Percentiles rank a stretch among this genome's conserved stretches.
Evolutionary conservation across 306 rosid species (phyloP).

Genomic region (Lathyrus tuberosus): DNA sequence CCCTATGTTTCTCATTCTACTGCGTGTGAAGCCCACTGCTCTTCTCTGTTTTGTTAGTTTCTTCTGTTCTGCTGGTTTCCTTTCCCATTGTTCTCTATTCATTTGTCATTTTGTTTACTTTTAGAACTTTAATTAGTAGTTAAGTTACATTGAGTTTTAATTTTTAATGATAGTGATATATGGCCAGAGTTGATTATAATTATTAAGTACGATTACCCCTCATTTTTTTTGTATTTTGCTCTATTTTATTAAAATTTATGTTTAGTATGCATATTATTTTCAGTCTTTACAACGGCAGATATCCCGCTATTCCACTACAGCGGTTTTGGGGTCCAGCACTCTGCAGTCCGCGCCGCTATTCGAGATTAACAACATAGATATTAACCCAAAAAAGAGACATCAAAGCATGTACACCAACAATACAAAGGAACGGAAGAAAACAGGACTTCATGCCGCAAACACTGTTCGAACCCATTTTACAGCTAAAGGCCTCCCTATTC

Average conservation of each 20-base stretch:
- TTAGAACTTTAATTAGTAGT: neutral
- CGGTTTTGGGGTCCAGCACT: neutral
- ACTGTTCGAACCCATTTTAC: neutral
- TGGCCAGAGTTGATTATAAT: neutral
- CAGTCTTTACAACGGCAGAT: neutral
- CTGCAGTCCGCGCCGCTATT: neutral
- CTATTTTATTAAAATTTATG: neutral
- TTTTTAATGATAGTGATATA: neutral
- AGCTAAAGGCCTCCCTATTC: neutral
- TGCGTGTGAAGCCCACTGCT: neutral
- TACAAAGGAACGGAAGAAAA: constrained; percentile 7
- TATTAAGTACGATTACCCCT: neutral
- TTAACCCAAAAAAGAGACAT: neutral
- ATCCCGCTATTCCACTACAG: neutral
- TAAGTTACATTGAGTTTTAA: neutral
- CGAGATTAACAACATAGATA: neutral
- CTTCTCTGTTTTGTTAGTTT: neutral
- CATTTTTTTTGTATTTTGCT: neutral
- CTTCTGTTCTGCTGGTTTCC: neutral
- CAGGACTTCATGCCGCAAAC: neutral
- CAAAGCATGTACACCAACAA: neutral
- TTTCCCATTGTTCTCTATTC: neutral
- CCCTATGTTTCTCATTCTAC: neutral
- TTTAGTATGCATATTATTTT: neutral
- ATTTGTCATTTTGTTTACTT: neutral